A percentile compares a stretch with the other conserved stretches of the same genome.
Evolutionary conservation across 2,329 filamentous ascomycete species (phyloP).

Genomic region (Xylariaceae sp.): DNA sequence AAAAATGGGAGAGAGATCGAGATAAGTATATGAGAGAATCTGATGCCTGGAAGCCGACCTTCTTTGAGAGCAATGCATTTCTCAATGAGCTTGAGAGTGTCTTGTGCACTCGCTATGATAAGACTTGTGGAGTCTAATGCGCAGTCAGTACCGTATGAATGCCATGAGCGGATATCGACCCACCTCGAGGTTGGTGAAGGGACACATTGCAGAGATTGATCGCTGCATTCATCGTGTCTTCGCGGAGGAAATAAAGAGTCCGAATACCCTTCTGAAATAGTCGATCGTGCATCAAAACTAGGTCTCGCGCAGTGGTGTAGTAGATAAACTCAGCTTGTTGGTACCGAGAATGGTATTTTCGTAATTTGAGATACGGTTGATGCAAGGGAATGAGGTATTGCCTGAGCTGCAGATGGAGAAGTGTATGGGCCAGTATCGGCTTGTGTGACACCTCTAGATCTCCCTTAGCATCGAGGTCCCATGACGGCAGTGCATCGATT

Average conservation of each 20-base stretch:
- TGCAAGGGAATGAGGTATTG: conserved; percentile 60
- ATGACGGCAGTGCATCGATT: conserved; percentile 56
- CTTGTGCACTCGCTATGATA: conserved; percentile 58
- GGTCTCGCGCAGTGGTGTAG: conserved; percentile 58
- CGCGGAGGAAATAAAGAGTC: conserved; percentile 55
- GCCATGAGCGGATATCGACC: neutral
- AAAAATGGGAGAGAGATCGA: too few species aligned
- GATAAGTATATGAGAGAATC: too few species aligned
- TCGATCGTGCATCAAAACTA: conserved; percentile 58
- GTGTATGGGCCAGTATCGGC: conserved; percentile 54
- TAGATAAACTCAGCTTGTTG: conserved; percentile 61
- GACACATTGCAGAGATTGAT: conserved; percentile 60
- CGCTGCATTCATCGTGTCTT: conserved; percentile 55
- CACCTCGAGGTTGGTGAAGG: conserved; percentile 52
- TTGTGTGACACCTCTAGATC: conserved; percentile 41
- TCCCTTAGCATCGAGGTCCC: conserved; percentile 41
- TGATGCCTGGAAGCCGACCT: too few species aligned
- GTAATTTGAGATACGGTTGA: conserved; percentile 56
- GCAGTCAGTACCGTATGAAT: conserved; percentile 7
- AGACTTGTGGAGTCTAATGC: conserved; percentile 50
- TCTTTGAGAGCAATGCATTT: conserved; percentile 59
- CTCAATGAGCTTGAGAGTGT: conserved; percentile 58
- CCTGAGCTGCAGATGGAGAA: conserved; percentile 56
- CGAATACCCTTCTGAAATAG: conserved; percentile 55
- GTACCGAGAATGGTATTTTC: conserved; percentile 56